Base-by-base conservation (phyloP, 345 rosid genomes). In the Salix caprea region DNA sequence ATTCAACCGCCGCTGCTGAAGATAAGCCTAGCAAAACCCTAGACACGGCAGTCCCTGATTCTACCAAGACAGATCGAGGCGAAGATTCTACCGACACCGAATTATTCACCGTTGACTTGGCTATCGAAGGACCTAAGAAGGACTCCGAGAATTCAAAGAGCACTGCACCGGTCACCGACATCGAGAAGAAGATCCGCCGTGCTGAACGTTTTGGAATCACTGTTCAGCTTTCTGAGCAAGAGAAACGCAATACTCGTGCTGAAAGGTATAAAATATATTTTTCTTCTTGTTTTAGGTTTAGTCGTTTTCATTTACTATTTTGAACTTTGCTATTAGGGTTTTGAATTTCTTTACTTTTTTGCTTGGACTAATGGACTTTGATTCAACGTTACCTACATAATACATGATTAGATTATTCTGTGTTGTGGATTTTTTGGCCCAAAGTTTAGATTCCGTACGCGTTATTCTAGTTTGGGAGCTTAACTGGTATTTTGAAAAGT, bases 181-280 rank as follows among this genome's bases (percentile, higher is more conserved):
- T 85, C 44, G 89, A 88, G 90, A 93, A 87, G 82, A 93, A 93
- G 91, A 91, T 91, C 65, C 94, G 91, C 30, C 92, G 99, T 60
- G 99, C 99, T 8, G 98, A 96, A 89, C 86, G 99, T 69, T 96
- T 96, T 66, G 99, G 98, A 4, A 80, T 92, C 64, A 83, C 88
- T 23, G 94, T 96, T 12, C 88, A 88, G 83, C 36, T 92, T 23
- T 91, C 97, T 0, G 99, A 96, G 85, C 81, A 88, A 74, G 99
- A 96, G 87, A 96, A 96, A 78, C 98, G 97, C 37, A 88, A 85
- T 87, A 89, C 94, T 74, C 94, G 99, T 11, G 97, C 99, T 56
- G 98, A 91, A 84, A 93, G 98, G 98, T 93, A 76, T 48, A 44
- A 1, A 61, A 61, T 19, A 61, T 21, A 24, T 61, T 21, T 19